Conservation (phyloP, 2,329 filamentous ascomycete species). For the Apiospora kogelbergensis region DNA sequence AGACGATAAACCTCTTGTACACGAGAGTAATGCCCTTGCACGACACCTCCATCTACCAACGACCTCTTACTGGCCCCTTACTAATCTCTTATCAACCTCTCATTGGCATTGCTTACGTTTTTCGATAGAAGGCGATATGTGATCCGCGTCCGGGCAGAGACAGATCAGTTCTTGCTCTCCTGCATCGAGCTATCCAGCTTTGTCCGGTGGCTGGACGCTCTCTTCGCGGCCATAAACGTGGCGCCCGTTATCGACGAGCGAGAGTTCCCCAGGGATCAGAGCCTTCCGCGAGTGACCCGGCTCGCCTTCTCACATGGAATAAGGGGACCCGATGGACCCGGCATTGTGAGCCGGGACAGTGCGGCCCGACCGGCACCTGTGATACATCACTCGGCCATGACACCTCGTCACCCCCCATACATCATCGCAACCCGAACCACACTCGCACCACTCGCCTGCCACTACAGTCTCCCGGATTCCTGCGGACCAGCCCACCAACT, state of each 20-base stretch:
- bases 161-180: conserved; percentile 71
- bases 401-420: conserved; percentile 2
- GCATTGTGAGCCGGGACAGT: conserved; percentile 19
- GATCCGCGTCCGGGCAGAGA: conserved; percentile 70
- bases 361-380: conserved; percentile 9
- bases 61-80: conserved; percentile 10
- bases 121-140: conserved; percentile 58
- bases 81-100: no score
- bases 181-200: conserved; percentile 65
- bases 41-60: not conserved
- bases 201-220: conserved; percentile 65
- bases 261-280: conserved; percentile 54
- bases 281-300: conserved; percentile 56
- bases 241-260: conserved; percentile 71
- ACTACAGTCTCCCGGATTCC: not conserved
- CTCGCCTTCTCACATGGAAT: conserved; percentile 46
- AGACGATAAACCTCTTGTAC: not conserved
- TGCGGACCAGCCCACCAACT: not conserved
- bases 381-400: conserved; percentile 14
- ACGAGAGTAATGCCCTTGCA: not conserved
- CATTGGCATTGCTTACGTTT: conserved; percentile 16
- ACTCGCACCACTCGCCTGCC: not conserved
- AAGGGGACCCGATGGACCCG: conserved; percentile 22
- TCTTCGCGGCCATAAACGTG: conserved; percentile 74
- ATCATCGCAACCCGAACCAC: not conserved